Conservation (phyloP, 129 eudicot genomes). For the Daucus carota region DH1_v3.0 NC_030383.2:53370501-53371000, state of each 20-base stretch:
- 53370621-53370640: conserved; percentile 29
- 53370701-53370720: conserved; percentile 21
- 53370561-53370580: conserved; percentile 92
- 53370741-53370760: conserved; percentile 28
- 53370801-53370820: conserved; percentile 28
- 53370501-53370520: conserved; percentile 69
- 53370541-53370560: conserved; percentile 82
- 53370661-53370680: conserved; percentile 25
- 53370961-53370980: not conserved
- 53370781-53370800: conserved; percentile 30
- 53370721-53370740: conserved; percentile 30
- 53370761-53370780: conserved; percentile 26
- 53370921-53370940: not conserved
- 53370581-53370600: conserved; percentile 92
- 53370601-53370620: conserved; percentile 65
- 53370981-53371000: not conserved
- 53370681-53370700: conserved; percentile 30
- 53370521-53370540: conserved; percentile 58
- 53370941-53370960: not conserved
- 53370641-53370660: conserved; percentile 26
- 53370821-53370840: conserved; percentile 34
- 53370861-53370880: conserved; percentile 27
- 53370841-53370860: conserved; percentile 22
- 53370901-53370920: not conserved
- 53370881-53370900: not conserved